Evolutionary conservation across 164 flowering plant species (phyloP).

Genomic region (Vitis cinerea): DNA sequence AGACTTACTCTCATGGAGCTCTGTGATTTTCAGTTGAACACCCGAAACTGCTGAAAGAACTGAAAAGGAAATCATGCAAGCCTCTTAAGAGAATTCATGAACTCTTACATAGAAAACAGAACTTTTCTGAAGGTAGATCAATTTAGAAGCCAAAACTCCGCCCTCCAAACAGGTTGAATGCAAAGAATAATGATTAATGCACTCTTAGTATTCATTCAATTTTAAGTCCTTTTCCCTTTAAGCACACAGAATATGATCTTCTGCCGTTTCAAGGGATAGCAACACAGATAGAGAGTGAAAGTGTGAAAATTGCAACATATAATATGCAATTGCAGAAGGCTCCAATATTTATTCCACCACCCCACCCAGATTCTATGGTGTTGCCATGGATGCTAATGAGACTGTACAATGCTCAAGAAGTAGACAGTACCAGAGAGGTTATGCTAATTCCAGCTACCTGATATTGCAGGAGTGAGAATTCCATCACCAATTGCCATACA

Average conservation of each 20-base stretch:
- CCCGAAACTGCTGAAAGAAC: slow-evolving; percentile 82
- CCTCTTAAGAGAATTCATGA: slow-evolving; percentile 2
- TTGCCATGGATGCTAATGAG: not conserved
- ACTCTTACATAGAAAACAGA: not conserved
- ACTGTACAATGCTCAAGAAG: not conserved
- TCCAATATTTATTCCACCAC: too few relatives aligned
- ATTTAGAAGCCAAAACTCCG: too few relatives aligned
- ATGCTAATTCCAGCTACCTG: slow-evolving; percentile 44
- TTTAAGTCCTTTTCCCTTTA: too few relatives aligned
- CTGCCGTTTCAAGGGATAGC: too few relatives aligned
- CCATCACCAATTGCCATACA: slow-evolving; percentile 95
- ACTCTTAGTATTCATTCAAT: too few relatives aligned
- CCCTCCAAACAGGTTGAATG: too few relatives aligned
- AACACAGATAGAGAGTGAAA: too few relatives aligned
- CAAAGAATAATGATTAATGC: too few relatives aligned
- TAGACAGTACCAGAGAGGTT: not conserved
- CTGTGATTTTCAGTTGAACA: slow-evolving; percentile 35
- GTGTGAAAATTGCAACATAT: too few relatives aligned
- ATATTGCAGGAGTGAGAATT: slow-evolving; percentile 78
- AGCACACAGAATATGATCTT: too few relatives aligned
- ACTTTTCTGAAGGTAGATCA: not conserved
- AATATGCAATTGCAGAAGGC: too few relatives aligned
- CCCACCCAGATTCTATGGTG: not conserved
- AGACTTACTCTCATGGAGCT: slow-evolving; percentile 59
- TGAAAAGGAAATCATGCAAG: slow-evolving; percentile 27